Evolutionary conservation across 225 moss, liverwort and hornwort species (phyloP), one percentile per base, ranked within the genome.

Genomic region (Pseudisothecium myosuroides): DNA sequence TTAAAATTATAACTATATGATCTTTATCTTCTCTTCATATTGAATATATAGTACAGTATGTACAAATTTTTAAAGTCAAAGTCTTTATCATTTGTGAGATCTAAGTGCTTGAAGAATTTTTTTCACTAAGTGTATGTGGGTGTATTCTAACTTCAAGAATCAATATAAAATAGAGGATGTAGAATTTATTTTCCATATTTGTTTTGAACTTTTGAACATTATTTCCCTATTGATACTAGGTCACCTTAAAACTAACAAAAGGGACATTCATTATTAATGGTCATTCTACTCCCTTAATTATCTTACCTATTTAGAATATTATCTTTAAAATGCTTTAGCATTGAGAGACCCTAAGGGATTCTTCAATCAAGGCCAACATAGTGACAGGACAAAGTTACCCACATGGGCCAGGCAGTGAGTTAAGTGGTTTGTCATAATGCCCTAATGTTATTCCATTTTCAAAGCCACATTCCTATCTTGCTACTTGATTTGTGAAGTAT

Each of bases 91-190:
- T 17, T 37, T 22, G 6, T n/a, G 6, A 68, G 12, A 37, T 36
- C 11, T 66, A 36, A 66, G 10, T 66, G 36, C 66, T 36, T 66
- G 19, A 66, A 66, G 9, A 65, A n/a, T 10, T 69, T 68, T 69
- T 69, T 39, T 12, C 14, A 39, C 23, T 22, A 23, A 0, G 12
- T 39, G 11, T 13, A 2, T 0, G 1, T n/a, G 7, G 1, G 13
- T n/a, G 23, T 24, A 39, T 14, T n/a, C 23, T 24, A 39, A 69
- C 18, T 65, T 36, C 20, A 37, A 66, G 1, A 20, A 36, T 66
- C 66, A 66, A 36, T 66, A 67, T 6, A 20, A 37, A 66, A 20
- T 10, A 37, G 3, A 20, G 1, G 10, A 20, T 20, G 21, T 21
- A 5, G 37, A n/a, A 68, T n/a, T 12, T 12, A 12, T 68, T 22